phyloP scores from a whole-genome alignment of 345 rosid species.

The Zanthoxylum bungeanum region DNA sequence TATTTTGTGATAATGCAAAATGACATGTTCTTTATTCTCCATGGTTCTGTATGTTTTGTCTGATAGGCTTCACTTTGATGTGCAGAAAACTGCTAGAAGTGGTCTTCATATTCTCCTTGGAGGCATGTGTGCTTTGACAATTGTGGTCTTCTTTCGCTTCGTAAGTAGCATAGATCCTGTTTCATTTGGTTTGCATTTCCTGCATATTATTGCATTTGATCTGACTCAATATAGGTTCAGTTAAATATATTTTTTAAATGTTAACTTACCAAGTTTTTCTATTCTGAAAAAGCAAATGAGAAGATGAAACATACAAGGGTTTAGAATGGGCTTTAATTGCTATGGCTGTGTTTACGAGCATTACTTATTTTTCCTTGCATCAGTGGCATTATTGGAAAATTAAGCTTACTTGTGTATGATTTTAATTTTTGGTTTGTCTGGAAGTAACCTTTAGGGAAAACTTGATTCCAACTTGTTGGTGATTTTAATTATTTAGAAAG shows the following conservation, averaged over 20 bases:
- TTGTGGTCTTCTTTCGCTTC: slow-evolving; percentile 91
- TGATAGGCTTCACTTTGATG: slow-evolving; percentile 7
- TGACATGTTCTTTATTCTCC: background rate
- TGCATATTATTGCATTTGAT: background rate
- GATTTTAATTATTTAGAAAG: background rate
- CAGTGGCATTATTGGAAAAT: background rate
- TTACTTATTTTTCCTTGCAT: background rate
- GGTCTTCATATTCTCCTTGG: slow-evolving; percentile 94
- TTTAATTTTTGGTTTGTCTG: background rate
- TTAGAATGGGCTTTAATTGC: background rate
- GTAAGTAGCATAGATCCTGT: slow-evolving; percentile 43
- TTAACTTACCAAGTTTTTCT: background rate
- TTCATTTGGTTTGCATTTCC: slow-evolving; percentile 6
- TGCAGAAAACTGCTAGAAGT: slow-evolving; percentile 86
- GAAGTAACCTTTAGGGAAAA: background rate
- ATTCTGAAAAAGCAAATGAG: background rate
- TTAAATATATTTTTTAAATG: background rate
- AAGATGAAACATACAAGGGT: background rate
- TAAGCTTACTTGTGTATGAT: background rate
- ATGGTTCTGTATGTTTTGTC: background rate
- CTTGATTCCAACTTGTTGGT: background rate
- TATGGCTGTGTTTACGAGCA: background rate
- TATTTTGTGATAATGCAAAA: background rate
- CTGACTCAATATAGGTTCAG: background rate
- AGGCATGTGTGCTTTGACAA: slow-evolving; percentile 83